Conservation (phyloP, 2,329 filamentous ascomycete species). For the Aureobasidium sp. region DNA sequence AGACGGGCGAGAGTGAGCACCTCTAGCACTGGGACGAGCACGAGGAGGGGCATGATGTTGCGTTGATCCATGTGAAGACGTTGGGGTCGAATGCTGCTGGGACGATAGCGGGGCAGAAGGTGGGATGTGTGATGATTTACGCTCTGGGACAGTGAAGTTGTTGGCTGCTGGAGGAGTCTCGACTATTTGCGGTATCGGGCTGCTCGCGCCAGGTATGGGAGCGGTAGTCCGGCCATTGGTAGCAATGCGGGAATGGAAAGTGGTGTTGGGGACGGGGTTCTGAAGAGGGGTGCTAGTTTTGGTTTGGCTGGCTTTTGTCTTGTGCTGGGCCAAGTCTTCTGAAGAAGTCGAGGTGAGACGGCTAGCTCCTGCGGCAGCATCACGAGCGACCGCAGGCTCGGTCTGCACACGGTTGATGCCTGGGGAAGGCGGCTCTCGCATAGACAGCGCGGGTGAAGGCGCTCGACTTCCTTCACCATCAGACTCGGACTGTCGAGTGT, state of each 20-base stretch:
- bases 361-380: conserved; percentile 22
- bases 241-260: conserved; percentile 48
- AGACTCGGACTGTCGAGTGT: conserved; percentile 40
- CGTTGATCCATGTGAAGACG: conserved; percentile 22
- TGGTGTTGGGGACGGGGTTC: conserved; percentile 28
- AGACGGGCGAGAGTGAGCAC: conserved; percentile 21
- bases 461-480: conserved; percentile 31
- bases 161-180: conserved; percentile 46
- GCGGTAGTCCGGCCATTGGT: conserved; percentile 49
- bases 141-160: conserved; percentile 38
- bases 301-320: background rate
- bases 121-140: conserved; percentile 39
- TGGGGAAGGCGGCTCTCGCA: conserved; percentile 40
- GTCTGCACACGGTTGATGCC: conserved; percentile 58
- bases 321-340: conserved; percentile 18
- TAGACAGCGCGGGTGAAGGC: conserved; percentile 33
- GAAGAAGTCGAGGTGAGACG: conserved; percentile 19
- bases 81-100: background rate
- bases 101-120: background rate
- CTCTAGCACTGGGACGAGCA: conserved; percentile 21
- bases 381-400: conserved; percentile 46
- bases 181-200: conserved; percentile 49
- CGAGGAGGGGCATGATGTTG: background rate
- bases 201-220: conserved; percentile 39
- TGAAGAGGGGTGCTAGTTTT: conserved; percentile 10